Conservation (phyloP, 2,329 filamentous ascomycete species). For the Sporothrix globosa region DNA sequence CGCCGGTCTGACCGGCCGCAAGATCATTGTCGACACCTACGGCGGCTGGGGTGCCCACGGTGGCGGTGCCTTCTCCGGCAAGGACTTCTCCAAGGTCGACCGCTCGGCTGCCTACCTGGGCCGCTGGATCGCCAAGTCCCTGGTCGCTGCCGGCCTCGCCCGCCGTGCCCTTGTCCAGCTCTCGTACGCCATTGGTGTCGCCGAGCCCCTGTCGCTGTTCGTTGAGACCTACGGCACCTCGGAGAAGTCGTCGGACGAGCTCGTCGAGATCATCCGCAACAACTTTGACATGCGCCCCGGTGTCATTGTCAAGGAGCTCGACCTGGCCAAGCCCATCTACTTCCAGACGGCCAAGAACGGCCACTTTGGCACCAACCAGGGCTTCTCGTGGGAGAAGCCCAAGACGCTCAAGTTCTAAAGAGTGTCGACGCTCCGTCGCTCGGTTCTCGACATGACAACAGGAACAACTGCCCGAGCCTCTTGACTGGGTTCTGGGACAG, state of each 20-base stretch:
- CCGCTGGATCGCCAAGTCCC: conserved; percentile 98
- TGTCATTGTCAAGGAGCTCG: conserved; percentile 97
- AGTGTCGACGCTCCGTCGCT: conserved; percentile 26
- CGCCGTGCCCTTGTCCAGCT: conserved; percentile 96
- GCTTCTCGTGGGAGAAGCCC: conserved; percentile 97
- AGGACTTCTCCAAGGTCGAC: conserved; percentile 99
- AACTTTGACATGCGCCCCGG: conserved; percentile 99
- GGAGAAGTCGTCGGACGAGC: conserved; percentile 82
- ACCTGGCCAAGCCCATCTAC: conserved; percentile 96
- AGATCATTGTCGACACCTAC: conserved; percentile 99
- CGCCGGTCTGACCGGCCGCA: conserved; percentile 95
- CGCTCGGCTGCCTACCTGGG: conserved; percentile 96
- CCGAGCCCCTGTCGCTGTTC: conserved; percentile 96
- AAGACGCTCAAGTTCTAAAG: conserved; percentile 89
- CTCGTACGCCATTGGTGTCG: conserved; percentile 98
- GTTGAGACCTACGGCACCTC: conserved; percentile 98
- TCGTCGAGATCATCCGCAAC: conserved; percentile 88
- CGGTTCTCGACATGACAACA: conserved; percentile 23
- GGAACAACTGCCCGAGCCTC: background rate
- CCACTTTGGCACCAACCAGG: conserved; percentile 96
- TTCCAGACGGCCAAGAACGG: conserved; percentile 98
- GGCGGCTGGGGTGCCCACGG: conserved; percentile 99
- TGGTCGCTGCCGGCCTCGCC: conserved; percentile 84
- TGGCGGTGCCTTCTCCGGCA: conserved; percentile 99
- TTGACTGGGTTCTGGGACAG: background rate